phyloP scores from a whole-genome alignment of 2,329 filamentous ascomycete genomes.

The Allantophomopsis cytisporea region DNA sequence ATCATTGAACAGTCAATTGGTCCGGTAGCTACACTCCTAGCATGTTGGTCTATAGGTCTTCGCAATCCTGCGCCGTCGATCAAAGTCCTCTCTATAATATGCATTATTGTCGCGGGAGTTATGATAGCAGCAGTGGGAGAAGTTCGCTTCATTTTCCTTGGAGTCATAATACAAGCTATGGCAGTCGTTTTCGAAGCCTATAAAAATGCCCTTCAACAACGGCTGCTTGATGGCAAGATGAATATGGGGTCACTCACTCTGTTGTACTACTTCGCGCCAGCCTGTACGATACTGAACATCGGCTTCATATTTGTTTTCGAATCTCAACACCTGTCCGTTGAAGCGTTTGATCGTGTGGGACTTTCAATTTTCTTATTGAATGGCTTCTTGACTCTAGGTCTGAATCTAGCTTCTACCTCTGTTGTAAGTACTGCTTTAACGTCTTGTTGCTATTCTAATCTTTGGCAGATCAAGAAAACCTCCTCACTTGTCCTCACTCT shows the following conservation, averaged over 20 bases:
- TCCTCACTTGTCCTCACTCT: constrained; percentile 77
- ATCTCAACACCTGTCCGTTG: constrained; percentile 23
- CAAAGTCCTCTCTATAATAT: constrained; percentile 30
- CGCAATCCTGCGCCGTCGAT: constrained; percentile 25
- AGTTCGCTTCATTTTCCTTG: constrained; percentile 52
- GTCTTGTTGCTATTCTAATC: not conserved
- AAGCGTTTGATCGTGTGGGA: constrained; percentile 42
- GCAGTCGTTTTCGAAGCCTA: constrained; percentile 73
- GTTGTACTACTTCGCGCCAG: constrained; percentile 80
- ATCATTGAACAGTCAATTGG: constrained; percentile 26
- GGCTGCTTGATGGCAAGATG: constrained; percentile 44
- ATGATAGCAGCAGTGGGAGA: constrained; percentile 43
- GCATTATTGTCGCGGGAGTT: constrained; percentile 38
- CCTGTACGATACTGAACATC: constrained; percentile 72
- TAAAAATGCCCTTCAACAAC: constrained; percentile 75
- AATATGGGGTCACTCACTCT: constrained; percentile 85
- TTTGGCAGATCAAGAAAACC: constrained; percentile 65
- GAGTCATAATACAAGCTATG: constrained; percentile 56
- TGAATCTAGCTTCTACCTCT: constrained; percentile 80
- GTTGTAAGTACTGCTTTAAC: constrained; percentile 40
- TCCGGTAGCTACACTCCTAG: constrained; percentile 51
- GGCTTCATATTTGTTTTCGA: constrained; percentile 43
- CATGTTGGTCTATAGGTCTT: constrained; percentile 49
- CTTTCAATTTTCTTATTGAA: constrained; percentile 55
- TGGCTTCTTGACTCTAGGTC: constrained; percentile 63